phyloP scores from a whole-genome alignment of 1,284 basidiomycete genomes.

The Leucoagaricus sp. region DNA sequence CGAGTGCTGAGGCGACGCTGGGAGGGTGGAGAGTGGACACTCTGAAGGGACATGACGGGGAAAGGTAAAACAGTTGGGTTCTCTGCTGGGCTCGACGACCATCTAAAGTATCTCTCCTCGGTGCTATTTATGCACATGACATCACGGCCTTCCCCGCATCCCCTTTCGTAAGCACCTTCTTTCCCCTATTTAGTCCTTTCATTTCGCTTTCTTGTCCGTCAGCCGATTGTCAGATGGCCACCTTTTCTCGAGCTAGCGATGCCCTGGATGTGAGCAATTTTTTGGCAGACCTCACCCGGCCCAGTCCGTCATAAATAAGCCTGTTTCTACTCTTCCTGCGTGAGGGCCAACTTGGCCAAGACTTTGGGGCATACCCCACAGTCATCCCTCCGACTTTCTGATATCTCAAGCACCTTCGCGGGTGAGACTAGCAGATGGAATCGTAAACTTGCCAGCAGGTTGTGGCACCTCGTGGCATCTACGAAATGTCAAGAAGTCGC shows the following conservation, averaged over 20 bases:
- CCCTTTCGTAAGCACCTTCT: background rate
- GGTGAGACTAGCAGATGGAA: too few species aligned
- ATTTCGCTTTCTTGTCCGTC: background rate
- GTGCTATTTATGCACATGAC: slow-evolving; percentile 9
- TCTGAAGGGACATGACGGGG: too few species aligned
- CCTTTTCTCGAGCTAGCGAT: background rate
- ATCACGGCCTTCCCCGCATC: slow-evolving; percentile 11
- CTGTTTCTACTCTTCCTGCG: too few species aligned
- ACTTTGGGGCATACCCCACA: too few species aligned
- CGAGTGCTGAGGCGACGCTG: slow-evolving; percentile 49
- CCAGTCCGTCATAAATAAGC: too few species aligned
- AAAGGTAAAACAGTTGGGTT: background rate
- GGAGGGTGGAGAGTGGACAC: background rate
- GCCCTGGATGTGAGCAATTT: background rate
- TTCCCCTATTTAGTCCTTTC: background rate
- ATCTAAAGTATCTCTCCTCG: too few species aligned
- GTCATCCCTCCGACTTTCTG: too few species aligned
- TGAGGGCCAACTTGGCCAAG: too few species aligned
- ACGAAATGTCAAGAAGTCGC: too few species aligned
- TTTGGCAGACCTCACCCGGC: background rate
- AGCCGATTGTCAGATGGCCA: background rate
- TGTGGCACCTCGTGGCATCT: too few species aligned
- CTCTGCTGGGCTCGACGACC: background rate
- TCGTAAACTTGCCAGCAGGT: too few species aligned
- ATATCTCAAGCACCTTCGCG: too few species aligned